Conservation (phyloP, 1,284 basidiomycete species). For the Apiotrichum siamense region DNA sequence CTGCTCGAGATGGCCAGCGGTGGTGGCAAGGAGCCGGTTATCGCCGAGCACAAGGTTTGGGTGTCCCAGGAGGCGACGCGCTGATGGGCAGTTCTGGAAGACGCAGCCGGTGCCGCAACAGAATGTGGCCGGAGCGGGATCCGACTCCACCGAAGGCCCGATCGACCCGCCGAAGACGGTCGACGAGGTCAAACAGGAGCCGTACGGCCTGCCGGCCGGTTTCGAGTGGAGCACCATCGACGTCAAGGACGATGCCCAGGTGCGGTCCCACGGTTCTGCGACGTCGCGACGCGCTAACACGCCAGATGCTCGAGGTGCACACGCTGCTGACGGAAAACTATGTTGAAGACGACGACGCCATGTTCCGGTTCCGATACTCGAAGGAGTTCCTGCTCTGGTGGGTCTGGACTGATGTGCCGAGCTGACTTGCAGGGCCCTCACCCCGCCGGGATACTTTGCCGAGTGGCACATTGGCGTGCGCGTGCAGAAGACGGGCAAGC, state of each 20-base stretch:
- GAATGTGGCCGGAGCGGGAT: slow-evolving; percentile 45
- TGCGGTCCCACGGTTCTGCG: slow-evolving; percentile 34
- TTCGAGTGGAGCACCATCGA: slow-evolving; percentile 89
- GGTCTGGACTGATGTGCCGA: slow-evolving; percentile 9
- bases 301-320: slow-evolving; percentile 82
- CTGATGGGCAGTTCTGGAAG: slow-evolving; percentile 69
- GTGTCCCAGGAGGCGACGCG: neutral
- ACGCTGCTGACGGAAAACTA: slow-evolving; percentile 89
- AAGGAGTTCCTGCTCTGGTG: slow-evolving; percentile 92
- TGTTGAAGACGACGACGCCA: slow-evolving; percentile 92
- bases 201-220: slow-evolving; percentile 81
- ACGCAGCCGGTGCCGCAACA: slow-evolving; percentile 88
- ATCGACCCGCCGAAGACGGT: slow-evolving; percentile 77
- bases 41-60: slow-evolving; percentile 77
- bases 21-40: slow-evolving; percentile 59
- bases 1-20: slow-evolving; percentile 45
- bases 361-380: slow-evolving; percentile 93
- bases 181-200: slow-evolving; percentile 76
- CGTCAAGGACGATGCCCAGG: slow-evolving; percentile 69
- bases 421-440: slow-evolving; percentile 66
- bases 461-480: slow-evolving; percentile 97
- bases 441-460: slow-evolving; percentile 83
- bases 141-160: slow-evolving; percentile 68
- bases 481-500: slow-evolving; percentile 78
- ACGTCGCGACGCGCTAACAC: neutral